Conservation (phyloP, 257 asterid genomes). For the Solanum pinnatisectum region DNA sequence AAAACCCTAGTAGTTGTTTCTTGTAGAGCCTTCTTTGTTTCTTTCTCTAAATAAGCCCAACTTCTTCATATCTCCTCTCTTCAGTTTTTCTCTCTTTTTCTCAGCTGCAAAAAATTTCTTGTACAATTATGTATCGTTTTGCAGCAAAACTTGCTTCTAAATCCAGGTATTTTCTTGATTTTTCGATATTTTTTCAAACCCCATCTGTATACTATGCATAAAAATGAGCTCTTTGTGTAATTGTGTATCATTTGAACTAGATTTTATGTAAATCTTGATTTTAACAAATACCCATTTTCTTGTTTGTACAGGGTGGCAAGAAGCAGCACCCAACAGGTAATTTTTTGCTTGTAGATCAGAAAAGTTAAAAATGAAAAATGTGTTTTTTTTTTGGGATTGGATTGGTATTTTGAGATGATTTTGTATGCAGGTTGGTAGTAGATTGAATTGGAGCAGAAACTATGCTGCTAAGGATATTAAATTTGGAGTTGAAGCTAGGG, state of each 20-base stretch:
- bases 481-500: conserved; percentile 90
- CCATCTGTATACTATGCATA: neutral
- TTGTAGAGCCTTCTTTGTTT: neutral
- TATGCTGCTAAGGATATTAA: conserved; percentile 89
- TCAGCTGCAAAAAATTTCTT: neutral
- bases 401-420: neutral
- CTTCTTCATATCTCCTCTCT: neutral
- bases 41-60: neutral
- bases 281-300: neutral
- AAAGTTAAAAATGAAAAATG: neutral
- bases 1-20: conserved; percentile 4
- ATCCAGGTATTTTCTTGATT: conserved; percentile 10
- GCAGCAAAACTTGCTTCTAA: conserved; percentile 29
- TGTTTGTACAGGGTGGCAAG: conserved; percentile 43
- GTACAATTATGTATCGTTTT: conserved; percentile 15
- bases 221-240: neutral
- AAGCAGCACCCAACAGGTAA: conserved; percentile 55
- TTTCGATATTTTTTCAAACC: neutral
- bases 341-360: neutral
- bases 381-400: neutral
- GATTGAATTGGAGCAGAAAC: conserved; percentile 59
- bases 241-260: neutral
- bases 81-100: neutral
- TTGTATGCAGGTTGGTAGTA: conserved; percentile 41
- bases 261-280: neutral